These are phyloP conservation scores for Plasmodium yoelii DNA, from an alignment of 169 alveolate species.

Conservation along the genomic window DNA sequence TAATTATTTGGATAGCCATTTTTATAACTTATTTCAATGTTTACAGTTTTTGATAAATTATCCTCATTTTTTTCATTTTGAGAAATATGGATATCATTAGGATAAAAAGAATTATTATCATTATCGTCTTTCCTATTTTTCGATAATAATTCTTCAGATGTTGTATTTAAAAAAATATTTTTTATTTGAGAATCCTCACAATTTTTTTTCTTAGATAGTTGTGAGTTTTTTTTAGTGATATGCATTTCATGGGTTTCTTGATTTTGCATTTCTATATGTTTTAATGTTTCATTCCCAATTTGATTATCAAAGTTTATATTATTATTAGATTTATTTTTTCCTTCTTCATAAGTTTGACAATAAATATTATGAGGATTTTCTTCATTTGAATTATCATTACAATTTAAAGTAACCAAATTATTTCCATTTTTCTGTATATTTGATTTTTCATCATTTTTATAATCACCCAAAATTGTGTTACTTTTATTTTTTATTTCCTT, in stretches of 20 bases:
- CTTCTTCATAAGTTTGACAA: background rate
- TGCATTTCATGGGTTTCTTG: too few species aligned
- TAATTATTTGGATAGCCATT: background rate
- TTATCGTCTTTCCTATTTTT: background rate
- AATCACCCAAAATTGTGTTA: too few species aligned
- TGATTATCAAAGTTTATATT: background rate
- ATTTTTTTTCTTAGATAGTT: too few species aligned
- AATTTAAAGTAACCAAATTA: too few species aligned
- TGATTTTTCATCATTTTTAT: too few species aligned
- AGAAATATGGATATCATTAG: background rate
- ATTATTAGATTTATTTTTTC: background rate
- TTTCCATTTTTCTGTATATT: too few species aligned
- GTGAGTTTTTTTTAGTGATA: too few species aligned
- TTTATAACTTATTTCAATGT: background rate
- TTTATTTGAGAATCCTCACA: too few species aligned
- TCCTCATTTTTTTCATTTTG: background rate
- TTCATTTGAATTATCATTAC: background rate
- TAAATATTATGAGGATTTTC: background rate
- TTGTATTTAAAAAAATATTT: too few species aligned
- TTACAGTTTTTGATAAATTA: background rate
- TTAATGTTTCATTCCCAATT: background rate
- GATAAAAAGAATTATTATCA: background rate
- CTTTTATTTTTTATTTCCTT: too few species aligned
- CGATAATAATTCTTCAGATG: too few species aligned
- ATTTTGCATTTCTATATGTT: background rate